Conservation (phyloP, 768 basidiomycete species). For the Steccherinum ochraceum region DNA sequence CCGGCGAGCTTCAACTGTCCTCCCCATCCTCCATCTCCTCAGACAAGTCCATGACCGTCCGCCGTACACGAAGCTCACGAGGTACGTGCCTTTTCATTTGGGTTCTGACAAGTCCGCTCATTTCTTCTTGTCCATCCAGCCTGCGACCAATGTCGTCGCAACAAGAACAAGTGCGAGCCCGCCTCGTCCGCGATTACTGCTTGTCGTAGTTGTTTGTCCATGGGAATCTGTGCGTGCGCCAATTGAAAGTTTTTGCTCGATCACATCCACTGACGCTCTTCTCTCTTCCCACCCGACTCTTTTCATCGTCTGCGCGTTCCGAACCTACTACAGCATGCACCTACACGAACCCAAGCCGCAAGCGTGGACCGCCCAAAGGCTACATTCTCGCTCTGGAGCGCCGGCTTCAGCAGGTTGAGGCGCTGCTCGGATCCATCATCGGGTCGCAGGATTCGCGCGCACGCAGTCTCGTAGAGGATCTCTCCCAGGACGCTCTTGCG, state of each 20-base stretch:
- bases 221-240: slow-evolving; percentile 19
- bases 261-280: not conserved
- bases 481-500: slow-evolving; percentile 30
- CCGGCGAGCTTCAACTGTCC: not conserved
- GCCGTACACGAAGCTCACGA: slow-evolving; percentile 20
- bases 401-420: slow-evolving; percentile 37
- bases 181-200: slow-evolving; percentile 12
- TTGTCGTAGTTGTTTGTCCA: slow-evolving; percentile 25
- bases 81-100: slow-evolving; percentile 10
- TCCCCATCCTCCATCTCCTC: not conserved
- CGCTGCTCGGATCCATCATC: slow-evolving; percentile 34
- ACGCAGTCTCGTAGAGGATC: slow-evolving; percentile 26
- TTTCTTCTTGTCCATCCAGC: slow-evolving; percentile 13
- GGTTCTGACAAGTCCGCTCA: not conserved
- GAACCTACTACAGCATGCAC: slow-evolving; percentile 23
- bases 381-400: slow-evolving; percentile 39
- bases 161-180: slow-evolving; percentile 31
- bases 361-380: slow-evolving; percentile 31
- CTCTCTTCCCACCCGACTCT: not conserved
- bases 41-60: not conserved
- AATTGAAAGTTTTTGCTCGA: slow-evolving; percentile 2
- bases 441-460: slow-evolving; percentile 34
- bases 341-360: slow-evolving; percentile 20
- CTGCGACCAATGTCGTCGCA: slow-evolving; percentile 32
- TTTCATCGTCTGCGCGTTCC: not conserved